Evolutionary conservation across 768 basidiomycete genomes (phyloP), one percentile per base, ranked within the genome.

Genomic region (Lentinula lateritia): DNA sequence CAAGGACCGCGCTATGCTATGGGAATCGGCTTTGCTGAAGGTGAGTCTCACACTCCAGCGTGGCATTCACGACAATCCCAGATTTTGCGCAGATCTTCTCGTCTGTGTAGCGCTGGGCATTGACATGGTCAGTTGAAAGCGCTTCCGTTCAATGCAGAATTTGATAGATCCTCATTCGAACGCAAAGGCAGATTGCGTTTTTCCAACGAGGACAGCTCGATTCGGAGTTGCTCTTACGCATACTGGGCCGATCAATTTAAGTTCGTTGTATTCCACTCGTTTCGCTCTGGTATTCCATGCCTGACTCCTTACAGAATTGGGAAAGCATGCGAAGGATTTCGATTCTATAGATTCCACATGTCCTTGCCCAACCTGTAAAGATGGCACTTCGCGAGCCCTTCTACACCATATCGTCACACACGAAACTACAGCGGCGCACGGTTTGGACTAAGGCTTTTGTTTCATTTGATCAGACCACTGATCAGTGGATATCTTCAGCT

Each of bases 171-270:
- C 60, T 18, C 58, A 20, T 9, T 53, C 20, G 28, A 62, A 92
- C 91, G 93, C 93, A 28, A 62, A 92, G 92, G 93, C 93, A 0
- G 93, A 96, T 70, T 96, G 93, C 64, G 93, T 96, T 10, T 95
- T 94, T 67, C 94, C 93, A 36, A 96, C 93, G 1, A 83, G 94
- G 62, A 95, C 94, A 0, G 94, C 93, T 41, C 83, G 93, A 34
- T 95, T 95, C 71, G 93, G 93, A 2, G 89, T 95, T 15, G 93
- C 94, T 5, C 72, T 96, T 61, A 95, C 94, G 9, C 84, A 86
- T 67, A 80, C 74, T 4, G 93, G 93, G 0, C 92, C 92, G 5
- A 67, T 96, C 16, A 95, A 95, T 72, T 82, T 95, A 23, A 85
- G 92, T 93, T 64, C 54, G 83, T 68, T 8, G 59, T 58, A 39